These are phyloP conservation scores for Cystobasidium sp. DNA, from an alignment of 1,284 basidiomycete species.

Conservation along the genomic window DNA sequence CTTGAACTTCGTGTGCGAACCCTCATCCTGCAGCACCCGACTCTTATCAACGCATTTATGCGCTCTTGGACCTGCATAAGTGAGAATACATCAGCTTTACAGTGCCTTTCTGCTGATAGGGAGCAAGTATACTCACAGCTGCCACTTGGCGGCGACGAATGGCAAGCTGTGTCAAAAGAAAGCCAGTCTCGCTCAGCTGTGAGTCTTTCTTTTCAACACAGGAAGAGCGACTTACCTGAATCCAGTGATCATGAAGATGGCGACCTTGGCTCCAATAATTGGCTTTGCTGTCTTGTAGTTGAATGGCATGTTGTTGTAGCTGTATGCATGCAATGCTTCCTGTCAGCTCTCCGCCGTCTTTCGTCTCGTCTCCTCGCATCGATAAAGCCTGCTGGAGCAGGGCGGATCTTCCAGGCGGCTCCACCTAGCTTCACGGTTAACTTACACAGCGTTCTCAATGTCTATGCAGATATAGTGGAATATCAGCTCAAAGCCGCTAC, in stretches of 20 bases:
- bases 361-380: background rate
- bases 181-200: too few relatives aligned
- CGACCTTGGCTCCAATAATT: slow-evolving; percentile 25
- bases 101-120: background rate
- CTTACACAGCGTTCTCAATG: slow-evolving; percentile 44
- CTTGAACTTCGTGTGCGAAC: background rate
- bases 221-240: slow-evolving; percentile 26
- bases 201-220: background rate
- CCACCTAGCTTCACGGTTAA: background rate
- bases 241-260: slow-evolving; percentile 35
- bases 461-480: slow-evolving; percentile 10
- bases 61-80: slow-evolving; percentile 15
- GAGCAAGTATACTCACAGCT: slow-evolving; percentile 28
- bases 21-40: background rate
- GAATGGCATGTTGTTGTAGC: slow-evolving; percentile 44
- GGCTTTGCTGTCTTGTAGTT: slow-evolving; percentile 37
- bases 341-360: background rate
- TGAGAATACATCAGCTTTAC: background rate
- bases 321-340: background rate
- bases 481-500: background rate
- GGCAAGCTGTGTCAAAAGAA: slow-evolving; percentile 29
- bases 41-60: background rate
- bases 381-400: background rate
- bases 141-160: slow-evolving; percentile 44
- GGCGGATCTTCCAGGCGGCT: too few relatives aligned